Percentiles rank a stretch among this genome's conserved stretches.
Evolutionary conservation across 345 rosid species (phyloP).

Genomic region (Draba incana): DNA sequence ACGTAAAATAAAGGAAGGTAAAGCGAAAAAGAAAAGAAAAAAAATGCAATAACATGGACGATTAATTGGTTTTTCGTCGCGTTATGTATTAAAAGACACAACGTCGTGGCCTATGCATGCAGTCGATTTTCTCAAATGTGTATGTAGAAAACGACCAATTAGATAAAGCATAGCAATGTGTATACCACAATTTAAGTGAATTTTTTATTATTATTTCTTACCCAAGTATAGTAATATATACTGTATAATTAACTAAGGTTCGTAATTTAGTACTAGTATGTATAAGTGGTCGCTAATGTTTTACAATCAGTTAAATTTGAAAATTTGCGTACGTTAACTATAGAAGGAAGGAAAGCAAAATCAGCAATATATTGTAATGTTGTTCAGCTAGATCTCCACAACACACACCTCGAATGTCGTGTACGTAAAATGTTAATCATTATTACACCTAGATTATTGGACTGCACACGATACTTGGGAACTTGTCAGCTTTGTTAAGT

Average conservation of each 20-base stretch:
- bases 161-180: background rate
- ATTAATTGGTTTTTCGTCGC: conserved; percentile 1
- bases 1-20: background rate
- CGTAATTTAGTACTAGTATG: background rate
- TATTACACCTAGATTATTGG: conserved; percentile 10
- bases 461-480: conserved; percentile 38
- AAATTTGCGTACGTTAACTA: background rate
- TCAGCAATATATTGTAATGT: background rate
- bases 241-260: background rate
- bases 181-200: background rate
- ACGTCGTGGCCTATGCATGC: conserved; percentile 20
- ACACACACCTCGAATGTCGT: conserved; percentile 23
- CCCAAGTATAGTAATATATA: background rate
- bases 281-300: too few relatives aligned
- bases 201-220: background rate
- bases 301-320: too few relatives aligned
- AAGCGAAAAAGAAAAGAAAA: background rate
- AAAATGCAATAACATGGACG: background rate
- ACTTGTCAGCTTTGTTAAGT: conserved; percentile 35
- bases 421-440: conserved; percentile 23
- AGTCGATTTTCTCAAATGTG: conserved; percentile 6
- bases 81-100: conserved; percentile 7
- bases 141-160: background rate
- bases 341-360: too few relatives aligned
- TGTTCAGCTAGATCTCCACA: background rate